These are phyloP conservation scores for Cercospora nicotianae DNA, from an alignment of 2,329 filamentous ascomycete genomes.

Conservation along the genomic window DNA sequence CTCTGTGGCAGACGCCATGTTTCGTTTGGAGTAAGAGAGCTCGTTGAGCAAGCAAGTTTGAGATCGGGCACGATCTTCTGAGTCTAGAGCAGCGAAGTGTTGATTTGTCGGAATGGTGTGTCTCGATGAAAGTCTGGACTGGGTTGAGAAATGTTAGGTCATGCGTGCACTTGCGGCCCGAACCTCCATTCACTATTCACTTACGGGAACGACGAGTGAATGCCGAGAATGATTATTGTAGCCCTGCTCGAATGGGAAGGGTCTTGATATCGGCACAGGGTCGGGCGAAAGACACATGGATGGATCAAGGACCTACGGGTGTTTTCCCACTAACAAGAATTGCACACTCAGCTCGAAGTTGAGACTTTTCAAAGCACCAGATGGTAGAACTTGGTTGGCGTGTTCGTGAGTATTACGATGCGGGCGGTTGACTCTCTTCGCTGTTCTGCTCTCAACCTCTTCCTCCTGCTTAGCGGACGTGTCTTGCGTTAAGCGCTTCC, in stretches of 20 bases:
- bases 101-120: not conserved
- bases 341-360: not conserved
- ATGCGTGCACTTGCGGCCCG: not conserved
- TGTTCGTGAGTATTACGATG: not conserved
- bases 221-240: not conserved
- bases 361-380: not conserved
- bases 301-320: not conserved
- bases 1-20: no score
- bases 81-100: no score
- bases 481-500: not conserved
- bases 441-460: not conserved
- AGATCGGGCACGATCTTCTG: no score
- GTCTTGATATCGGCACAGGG: not conserved
- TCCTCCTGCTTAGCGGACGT: not conserved
- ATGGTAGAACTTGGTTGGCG: not conserved
- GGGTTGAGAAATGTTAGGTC: not conserved
- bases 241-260: not conserved
- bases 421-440: not conserved
- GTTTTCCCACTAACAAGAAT: not conserved
- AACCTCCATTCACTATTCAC: not conserved
- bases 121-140: not conserved
- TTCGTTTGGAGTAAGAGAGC: no score
- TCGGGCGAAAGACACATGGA: not conserved
- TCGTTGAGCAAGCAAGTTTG: no score
- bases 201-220: not conserved